These are phyloP conservation scores for Trebouxia sp. DNA, from an alignment of 139 green algal genomes.

Conservation along the genomic window DNA sequence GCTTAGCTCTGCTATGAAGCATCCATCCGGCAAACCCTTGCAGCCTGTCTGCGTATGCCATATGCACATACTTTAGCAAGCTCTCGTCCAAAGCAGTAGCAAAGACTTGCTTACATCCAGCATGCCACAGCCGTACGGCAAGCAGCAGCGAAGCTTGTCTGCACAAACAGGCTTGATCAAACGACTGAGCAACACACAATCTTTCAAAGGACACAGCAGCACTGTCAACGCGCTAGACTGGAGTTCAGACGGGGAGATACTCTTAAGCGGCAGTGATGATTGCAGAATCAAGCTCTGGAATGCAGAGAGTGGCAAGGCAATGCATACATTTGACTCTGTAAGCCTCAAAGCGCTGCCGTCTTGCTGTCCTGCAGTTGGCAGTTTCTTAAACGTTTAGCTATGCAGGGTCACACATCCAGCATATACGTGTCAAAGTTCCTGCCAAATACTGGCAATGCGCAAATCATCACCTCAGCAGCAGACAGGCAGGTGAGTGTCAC, in stretches of 20 bases:
- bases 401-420: constrained; percentile 45
- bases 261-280: constrained; percentile 69
- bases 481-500: constrained; percentile 62
- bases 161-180: neutral
- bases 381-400: too few species aligned
- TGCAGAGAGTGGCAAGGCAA: constrained; percentile 12
- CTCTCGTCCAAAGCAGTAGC: too few species aligned
- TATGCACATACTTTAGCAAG: too few species aligned
- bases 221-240: constrained; percentile 66
- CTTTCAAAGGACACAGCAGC: constrained; percentile 32
- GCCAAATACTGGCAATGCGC: constrained; percentile 39
- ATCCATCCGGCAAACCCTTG: too few species aligned
- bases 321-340: constrained; percentile 37
- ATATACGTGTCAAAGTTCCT: constrained; percentile 48
- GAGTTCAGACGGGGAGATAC: constrained; percentile 45
- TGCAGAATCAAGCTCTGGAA: constrained; percentile 72
- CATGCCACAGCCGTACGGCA: neutral
- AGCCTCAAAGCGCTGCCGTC: too few species aligned
- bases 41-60: too few species aligned
- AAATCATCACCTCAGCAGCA: constrained; percentile 55
- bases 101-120: too few species aligned
- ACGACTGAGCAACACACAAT: constrained; percentile 10
- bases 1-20: too few species aligned
- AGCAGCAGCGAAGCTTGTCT: neutral
- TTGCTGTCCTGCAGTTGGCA: too few species aligned